Conservation (phyloP, 108 stramenopile genomes). For the Pseudonitzschia multiseries region DNA sequence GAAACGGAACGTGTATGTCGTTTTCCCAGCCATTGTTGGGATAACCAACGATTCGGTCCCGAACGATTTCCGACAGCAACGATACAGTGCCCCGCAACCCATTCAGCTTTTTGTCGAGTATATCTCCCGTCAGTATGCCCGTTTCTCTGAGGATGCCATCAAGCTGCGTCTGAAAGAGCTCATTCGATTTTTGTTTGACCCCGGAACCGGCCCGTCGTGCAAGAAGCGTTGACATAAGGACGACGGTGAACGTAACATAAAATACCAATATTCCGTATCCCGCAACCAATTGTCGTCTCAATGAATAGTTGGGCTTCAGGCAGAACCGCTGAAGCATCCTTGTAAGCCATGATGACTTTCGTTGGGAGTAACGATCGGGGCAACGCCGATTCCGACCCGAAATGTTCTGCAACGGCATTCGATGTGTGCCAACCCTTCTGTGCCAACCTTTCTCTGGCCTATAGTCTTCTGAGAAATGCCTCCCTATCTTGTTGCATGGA, state of each 20-base stretch:
- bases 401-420: neutral
- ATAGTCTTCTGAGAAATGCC: too few relatives aligned
- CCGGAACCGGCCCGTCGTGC: slow-evolving; percentile 29
- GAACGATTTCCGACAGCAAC: slow-evolving; percentile 39
- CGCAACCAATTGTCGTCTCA: slow-evolving; percentile 51
- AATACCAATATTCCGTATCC: slow-evolving; percentile 46
- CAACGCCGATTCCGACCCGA: neutral
- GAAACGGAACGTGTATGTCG: slow-evolving; percentile 44
- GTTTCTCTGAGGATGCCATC: slow-evolving; percentile 26
- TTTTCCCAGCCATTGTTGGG: slow-evolving; percentile 35
- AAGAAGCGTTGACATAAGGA: slow-evolving; percentile 35
- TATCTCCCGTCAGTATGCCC: slow-evolving; percentile 20
- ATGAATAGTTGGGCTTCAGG: slow-evolving; percentile 47
- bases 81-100: slow-evolving; percentile 18
- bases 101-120: slow-evolving; percentile 28
- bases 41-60: slow-evolving; percentile 60
- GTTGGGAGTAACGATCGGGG: neutral
- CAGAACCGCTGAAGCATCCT: slow-evolving; percentile 23
- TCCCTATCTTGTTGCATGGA: too few relatives aligned
- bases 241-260: slow-evolving; percentile 40
- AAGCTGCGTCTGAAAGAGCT: slow-evolving; percentile 26
- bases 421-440: too few relatives aligned
- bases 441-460: too few relatives aligned
- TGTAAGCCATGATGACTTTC: neutral
- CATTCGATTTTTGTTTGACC: slow-evolving; percentile 31